Conservation (phyloP, 305 asterid species). For the Fraxinus dipetala region DNA sequence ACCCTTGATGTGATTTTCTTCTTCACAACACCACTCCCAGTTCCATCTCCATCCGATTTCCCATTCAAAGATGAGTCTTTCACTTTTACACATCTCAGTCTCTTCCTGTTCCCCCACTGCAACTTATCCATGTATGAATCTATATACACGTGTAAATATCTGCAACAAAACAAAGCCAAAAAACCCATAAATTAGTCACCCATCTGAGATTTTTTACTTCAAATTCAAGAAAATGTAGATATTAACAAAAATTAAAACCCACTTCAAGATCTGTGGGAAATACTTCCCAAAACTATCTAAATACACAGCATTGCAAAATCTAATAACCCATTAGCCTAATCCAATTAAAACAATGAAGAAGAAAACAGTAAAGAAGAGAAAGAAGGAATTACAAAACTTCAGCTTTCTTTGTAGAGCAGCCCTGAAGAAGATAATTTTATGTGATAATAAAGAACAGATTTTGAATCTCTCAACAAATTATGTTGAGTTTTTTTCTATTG, state of each 20-base stretch:
- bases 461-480: background rate
- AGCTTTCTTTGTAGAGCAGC: slow-evolving; percentile 1
- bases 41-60: slow-evolving; percentile 47
- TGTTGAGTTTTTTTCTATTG: background rate
- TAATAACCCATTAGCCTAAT: slow-evolving; percentile 21
- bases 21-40: slow-evolving; percentile 49
- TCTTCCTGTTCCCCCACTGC: slow-evolving; percentile 73
- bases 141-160: background rate
- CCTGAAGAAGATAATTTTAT: background rate
- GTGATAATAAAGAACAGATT: background rate
- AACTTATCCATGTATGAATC: slow-evolving; percentile 53
- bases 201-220: slow-evolving; percentile 24
- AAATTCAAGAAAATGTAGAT: slow-evolving; percentile 5
- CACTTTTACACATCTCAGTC: slow-evolving; percentile 63
- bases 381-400: slow-evolving; percentile 9
- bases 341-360: slow-evolving; percentile 1
- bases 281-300: slow-evolving; percentile 8
- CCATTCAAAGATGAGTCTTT: slow-evolving; percentile 57
- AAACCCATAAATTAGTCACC: background rate
- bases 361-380: background rate
- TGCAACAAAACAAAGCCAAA: background rate
- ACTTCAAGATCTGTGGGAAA: slow-evolving; percentile 44
- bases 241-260: slow-evolving; percentile 32
- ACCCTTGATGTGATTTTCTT: slow-evolving; percentile 73
- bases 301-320: slow-evolving; percentile 13